Evolutionary conservation across 2,329 filamentous ascomycete species (phyloP).

Genomic region (Madurella fahalii): DNA sequence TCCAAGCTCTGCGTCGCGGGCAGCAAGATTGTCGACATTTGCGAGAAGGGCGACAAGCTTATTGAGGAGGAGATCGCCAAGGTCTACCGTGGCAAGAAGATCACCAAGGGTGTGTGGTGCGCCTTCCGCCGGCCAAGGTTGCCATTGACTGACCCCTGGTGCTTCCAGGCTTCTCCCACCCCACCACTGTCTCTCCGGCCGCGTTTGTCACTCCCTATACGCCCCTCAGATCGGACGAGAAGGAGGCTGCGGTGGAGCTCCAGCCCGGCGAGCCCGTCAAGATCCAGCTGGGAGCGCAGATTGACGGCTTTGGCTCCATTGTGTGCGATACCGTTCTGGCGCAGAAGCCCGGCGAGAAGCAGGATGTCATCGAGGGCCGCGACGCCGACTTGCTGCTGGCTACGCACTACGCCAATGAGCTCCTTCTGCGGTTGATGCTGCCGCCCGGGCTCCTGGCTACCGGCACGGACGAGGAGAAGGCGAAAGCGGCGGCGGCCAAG

Average conservation of each 20-base stretch:
- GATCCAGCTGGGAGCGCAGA: constrained; percentile 98
- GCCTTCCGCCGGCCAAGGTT: constrained; percentile 6
- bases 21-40: constrained; percentile 89
- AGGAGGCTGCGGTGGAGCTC: constrained; percentile 75
- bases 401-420: constrained; percentile 92
- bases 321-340: constrained; percentile 90
- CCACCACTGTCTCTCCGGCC: constrained; percentile 90
- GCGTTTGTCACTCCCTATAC: constrained; percentile 97
- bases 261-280: constrained; percentile 87
- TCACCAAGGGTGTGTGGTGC: constrained; percentile 68
- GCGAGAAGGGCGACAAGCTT: constrained; percentile 92
- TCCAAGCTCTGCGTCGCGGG: constrained; percentile 70
- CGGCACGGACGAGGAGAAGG: constrained; percentile 91
- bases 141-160: background rate
- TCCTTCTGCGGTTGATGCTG: constrained; percentile 84
- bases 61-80: constrained; percentile 90
- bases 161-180: constrained; percentile 74
- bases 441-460: constrained; percentile 81
- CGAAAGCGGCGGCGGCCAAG: constrained; percentile 80
- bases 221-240: constrained; percentile 77
- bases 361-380: constrained; percentile 66
- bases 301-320: constrained; percentile 94
- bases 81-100: constrained; percentile 98
- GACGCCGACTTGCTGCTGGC: constrained; percentile 84
- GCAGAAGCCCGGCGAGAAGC: constrained; percentile 54